phyloP scores from a whole-genome alignment of 495 filamentous ascomycete species.

The Friedmanniomyces simplex region DNA sequence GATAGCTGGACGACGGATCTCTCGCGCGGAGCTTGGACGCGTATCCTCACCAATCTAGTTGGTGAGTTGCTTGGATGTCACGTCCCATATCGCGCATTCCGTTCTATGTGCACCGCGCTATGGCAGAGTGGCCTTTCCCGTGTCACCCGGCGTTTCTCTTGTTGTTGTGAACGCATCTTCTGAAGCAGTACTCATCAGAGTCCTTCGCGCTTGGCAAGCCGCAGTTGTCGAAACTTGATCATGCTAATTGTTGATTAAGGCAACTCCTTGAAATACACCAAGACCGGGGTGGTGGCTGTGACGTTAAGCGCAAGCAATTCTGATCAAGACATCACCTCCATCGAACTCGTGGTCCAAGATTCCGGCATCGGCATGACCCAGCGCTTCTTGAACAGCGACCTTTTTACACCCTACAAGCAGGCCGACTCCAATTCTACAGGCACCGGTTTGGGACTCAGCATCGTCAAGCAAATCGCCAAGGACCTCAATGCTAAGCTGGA shows the following conservation, averaged over 20 bases:
- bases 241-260: conserved; percentile 9
- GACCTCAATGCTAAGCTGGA: conserved; percentile 18
- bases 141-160: too few relatives aligned
- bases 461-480: conserved; percentile 23
- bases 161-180: too few relatives aligned
- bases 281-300: conserved; percentile 21
- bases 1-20: background rate
- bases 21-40: conserved; percentile 5
- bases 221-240: background rate
- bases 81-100: background rate
- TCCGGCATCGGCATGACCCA: conserved; percentile 25
- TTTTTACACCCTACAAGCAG: conserved; percentile 27
- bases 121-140: too few relatives aligned
- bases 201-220: background rate
- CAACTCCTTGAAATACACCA: conserved; percentile 31
- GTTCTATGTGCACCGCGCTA: background rate
- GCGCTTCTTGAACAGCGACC: conserved; percentile 18
- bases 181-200: background rate
- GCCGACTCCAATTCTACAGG: conserved; percentile 22
- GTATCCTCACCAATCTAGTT: conserved; percentile 4
- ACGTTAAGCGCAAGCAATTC: conserved; percentile 7
- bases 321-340: background rate
- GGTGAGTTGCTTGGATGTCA: background rate
- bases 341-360: conserved; percentile 23
- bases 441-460: conserved; percentile 28